Conservation (phyloP, 345 rosid genomes). For the Geranium brycei region DNA sequence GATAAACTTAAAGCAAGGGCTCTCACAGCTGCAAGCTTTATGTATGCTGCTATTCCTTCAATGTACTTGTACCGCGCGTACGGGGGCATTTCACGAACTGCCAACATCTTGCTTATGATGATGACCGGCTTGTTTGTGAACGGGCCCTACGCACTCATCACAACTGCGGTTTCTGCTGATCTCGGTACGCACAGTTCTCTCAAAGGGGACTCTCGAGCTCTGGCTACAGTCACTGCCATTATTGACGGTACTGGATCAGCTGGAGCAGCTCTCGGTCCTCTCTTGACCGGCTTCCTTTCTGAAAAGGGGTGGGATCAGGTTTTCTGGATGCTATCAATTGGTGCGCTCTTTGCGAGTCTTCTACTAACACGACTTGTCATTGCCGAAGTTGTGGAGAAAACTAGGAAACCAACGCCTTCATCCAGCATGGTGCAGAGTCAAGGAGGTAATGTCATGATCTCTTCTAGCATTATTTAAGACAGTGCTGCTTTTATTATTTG, state of each 20-base stretch:
- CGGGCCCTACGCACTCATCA: slow-evolving; percentile 93
- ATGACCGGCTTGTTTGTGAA: slow-evolving; percentile 71
- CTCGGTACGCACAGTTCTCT: slow-evolving; percentile 85
- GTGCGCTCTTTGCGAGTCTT: slow-evolving; percentile 73
- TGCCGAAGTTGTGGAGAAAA: slow-evolving; percentile 34
- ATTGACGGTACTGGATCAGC: slow-evolving; percentile 90
- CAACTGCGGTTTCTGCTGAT: slow-evolving; percentile 93
- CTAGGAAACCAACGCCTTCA: slow-evolving; percentile 7
- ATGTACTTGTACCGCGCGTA: slow-evolving; percentile 62
- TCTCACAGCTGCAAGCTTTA: slow-evolving; percentile 67
- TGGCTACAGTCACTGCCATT: slow-evolving; percentile 88
- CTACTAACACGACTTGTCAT: slow-evolving; percentile 53
- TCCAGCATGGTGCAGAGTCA: slow-evolving; percentile 11
- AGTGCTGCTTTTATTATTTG: no score
- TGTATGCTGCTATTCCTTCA: slow-evolving; percentile 77
- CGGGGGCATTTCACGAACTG: slow-evolving; percentile 46
- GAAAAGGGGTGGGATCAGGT: slow-evolving; percentile 64
- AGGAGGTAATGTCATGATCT: slow-evolving; percentile 35
- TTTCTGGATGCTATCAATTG: slow-evolving; percentile 52
- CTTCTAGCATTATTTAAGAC: not conserved
- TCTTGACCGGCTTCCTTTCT: slow-evolving; percentile 77
- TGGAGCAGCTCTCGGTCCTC: slow-evolving; percentile 92
- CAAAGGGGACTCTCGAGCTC: slow-evolving; percentile 79
- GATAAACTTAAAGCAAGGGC: slow-evolving; percentile 82
- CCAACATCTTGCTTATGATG: slow-evolving; percentile 76